Evolutionary conservation across 1,284 basidiomycete species (phyloP).

Genomic region (Tilletia caries): DNA sequence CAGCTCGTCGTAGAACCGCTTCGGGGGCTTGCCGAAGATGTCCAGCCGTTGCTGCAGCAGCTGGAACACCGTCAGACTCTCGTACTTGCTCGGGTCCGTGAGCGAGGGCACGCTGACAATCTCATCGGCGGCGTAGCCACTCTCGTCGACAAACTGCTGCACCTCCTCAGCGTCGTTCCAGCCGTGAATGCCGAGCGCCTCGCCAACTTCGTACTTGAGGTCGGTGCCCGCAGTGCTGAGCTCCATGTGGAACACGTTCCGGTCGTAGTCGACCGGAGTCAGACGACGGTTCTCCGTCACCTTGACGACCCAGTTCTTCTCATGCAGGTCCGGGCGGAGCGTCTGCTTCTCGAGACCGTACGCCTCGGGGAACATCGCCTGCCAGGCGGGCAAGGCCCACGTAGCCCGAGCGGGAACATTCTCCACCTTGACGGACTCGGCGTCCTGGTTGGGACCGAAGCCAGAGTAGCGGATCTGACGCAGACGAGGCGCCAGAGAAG

Average conservation of each 20-base stretch:
- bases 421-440: constrained; percentile 34
- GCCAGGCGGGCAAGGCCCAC: constrained; percentile 51
- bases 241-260: constrained; percentile 98
- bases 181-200: constrained; percentile 93
- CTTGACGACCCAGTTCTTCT: constrained; percentile 87
- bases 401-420: constrained; percentile 34
- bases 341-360: constrained; percentile 37
- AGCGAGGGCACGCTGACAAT: constrained; percentile 75
- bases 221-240: constrained; percentile 88
- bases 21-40: constrained; percentile 90
- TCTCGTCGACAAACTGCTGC: constrained; percentile 83
- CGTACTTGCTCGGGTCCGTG: constrained; percentile 47
- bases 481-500: constrained; percentile 27
- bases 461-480: constrained; percentile 46
- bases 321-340: constrained; percentile 74
- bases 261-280: constrained; percentile 90
- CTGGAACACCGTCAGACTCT: constrained; percentile 92
- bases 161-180: constrained; percentile 94
- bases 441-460: constrained; percentile 32
- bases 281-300: constrained; percentile 91
- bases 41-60: constrained; percentile 94
- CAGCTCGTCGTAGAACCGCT: constrained; percentile 88
- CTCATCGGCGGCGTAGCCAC: constrained; percentile 76
- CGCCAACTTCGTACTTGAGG: constrained; percentile 90
- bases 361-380: constrained; percentile 52